Conservation (phyloP, 1,139 yeast genomes). For the Magnusiomyces fungicola region DNA sequence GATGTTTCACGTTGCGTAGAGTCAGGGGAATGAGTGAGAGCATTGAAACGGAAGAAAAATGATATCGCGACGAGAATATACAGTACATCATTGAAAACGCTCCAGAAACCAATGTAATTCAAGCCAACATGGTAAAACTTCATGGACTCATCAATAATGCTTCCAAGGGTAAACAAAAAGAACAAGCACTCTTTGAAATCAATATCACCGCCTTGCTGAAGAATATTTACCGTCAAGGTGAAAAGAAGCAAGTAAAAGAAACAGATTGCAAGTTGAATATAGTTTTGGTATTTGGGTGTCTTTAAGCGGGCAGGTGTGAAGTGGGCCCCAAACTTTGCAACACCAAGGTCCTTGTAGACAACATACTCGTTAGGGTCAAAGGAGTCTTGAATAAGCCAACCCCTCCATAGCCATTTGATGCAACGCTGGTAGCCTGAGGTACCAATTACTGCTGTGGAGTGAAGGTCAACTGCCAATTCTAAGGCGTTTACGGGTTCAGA, state of each 20-base stretch:
- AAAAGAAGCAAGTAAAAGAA: conserved; percentile 55
- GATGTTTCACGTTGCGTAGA: conserved; percentile 33
- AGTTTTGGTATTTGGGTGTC: conserved; percentile 77
- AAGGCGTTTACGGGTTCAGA: conserved; percentile 60
- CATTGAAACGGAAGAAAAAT: conserved; percentile 48
- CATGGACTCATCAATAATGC: conserved; percentile 55
- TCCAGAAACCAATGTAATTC: conserved; percentile 71
- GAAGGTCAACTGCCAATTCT: conserved; percentile 83
- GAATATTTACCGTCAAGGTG: conserved; percentile 56
- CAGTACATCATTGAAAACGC: conserved; percentile 66
- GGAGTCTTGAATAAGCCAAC: conserved; percentile 81
- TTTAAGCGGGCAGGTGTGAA: conserved; percentile 77
- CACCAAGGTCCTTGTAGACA: conserved; percentile 52
- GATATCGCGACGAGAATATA: conserved; percentile 50
- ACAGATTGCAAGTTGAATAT: conserved; percentile 60
- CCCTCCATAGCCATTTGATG: conserved; percentile 86
- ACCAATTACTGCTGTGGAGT: conserved; percentile 67
- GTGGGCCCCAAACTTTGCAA: conserved; percentile 52
- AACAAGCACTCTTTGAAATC: conserved; percentile 49
- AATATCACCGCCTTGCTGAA: conserved; percentile 31
- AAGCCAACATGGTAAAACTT: conserved; percentile 73
- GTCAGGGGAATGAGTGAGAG: conserved; percentile 31
- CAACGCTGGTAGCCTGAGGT: conserved; percentile 81
- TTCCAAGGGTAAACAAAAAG: conserved; percentile 61
- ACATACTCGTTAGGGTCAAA: conserved; percentile 58